A percentile compares a stretch with the other conserved stretches of the same genome.
Conservation (phyloP, 208 protist species). For the Leishmania major region DNA sequence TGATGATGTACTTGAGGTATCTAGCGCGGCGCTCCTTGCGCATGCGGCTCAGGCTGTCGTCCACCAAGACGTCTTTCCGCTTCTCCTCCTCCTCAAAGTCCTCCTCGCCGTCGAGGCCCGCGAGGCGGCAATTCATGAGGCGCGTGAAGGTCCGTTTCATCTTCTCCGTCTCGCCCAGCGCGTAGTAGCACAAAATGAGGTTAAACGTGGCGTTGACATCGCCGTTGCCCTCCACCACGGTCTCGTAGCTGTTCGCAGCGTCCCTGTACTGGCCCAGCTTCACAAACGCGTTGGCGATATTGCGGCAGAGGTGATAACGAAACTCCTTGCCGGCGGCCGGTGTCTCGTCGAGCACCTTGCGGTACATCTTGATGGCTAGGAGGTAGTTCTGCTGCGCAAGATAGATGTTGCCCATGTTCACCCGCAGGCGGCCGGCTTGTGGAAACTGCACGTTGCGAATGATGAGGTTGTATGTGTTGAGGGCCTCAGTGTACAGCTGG, state of each 20-base stretch:
- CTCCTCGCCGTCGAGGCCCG: conserved; percentile 73
- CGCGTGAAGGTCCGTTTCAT: conserved; percentile 94
- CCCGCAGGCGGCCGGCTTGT: conserved; percentile 92
- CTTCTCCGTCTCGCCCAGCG: conserved; percentile 93
- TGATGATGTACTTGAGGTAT: conserved; percentile 90
- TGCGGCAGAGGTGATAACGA: conserved; percentile 94
- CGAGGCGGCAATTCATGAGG: conserved; percentile 83
- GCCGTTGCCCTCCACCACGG: conserved; percentile 91
- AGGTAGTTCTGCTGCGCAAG: conserved; percentile 96
- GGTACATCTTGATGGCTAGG: conserved; percentile 97
- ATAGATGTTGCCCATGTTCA: conserved; percentile 99
- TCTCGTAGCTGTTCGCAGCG: conserved; percentile 94
- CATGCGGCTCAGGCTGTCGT: conserved; percentile 80
- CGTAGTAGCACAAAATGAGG: conserved; percentile 97
- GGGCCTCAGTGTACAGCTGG: conserved; percentile 94
- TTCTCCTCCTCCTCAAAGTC: conserved; percentile 85
- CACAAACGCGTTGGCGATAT: conserved; percentile 97
- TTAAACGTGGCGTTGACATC: conserved; percentile 95
- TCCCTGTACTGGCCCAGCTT: conserved; percentile 97
- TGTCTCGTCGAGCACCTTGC: conserved; percentile 96
- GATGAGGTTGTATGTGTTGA: conserved; percentile 96
- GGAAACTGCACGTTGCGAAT: conserved; percentile 96
- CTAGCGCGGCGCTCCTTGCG: conserved; percentile 81
- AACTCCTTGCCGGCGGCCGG: conserved; percentile 88
- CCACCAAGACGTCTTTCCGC: conserved; percentile 85